These are phyloP conservation scores for Spizellomyces sp. DNA, from an alignment of 192 early-diverging fungal species.

Conservation along the genomic window DNA sequence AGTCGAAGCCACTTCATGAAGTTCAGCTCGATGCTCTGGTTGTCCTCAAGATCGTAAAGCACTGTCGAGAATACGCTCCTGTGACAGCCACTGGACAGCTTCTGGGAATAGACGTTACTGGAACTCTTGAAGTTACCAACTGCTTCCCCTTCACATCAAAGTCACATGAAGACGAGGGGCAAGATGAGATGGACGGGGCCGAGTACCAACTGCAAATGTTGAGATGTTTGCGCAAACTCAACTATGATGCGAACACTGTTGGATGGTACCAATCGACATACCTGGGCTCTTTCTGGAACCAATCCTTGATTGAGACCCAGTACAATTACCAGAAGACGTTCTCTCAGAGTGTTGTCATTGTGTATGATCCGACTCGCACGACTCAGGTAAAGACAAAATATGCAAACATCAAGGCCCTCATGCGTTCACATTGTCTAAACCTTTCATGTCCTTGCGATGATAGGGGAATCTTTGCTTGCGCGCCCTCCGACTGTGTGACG, in stretches of 20 bases:
- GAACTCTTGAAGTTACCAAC: constrained; percentile 91
- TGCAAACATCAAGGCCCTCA: not conserved
- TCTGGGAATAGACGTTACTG: constrained; percentile 89
- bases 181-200: constrained; percentile 48
- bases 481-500: constrained; percentile 84
- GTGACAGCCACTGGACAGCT: constrained; percentile 82
- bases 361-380: constrained; percentile 88
- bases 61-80: constrained; percentile 77
- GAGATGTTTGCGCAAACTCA: constrained; percentile 86
- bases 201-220: constrained; percentile 96
- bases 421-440: not conserved
- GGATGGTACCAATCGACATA: constrained; percentile 95
- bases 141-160: constrained; percentile 81
- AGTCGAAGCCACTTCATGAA: constrained; percentile 25
- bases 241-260: constrained; percentile 95
- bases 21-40: constrained; percentile 61
- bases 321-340: constrained; percentile 87
- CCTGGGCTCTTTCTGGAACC: constrained; percentile 87
- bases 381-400: constrained; percentile 51
- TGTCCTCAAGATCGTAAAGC: constrained; percentile 97
- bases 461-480: constrained; percentile 81
- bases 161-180: constrained; percentile 38
- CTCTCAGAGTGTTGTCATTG: constrained; percentile 85
- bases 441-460: not conserved
- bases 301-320: constrained; percentile 87